Evolutionary conservation across 306 rosid species (phyloP).

Genomic region (Pueraria montana): DNA sequence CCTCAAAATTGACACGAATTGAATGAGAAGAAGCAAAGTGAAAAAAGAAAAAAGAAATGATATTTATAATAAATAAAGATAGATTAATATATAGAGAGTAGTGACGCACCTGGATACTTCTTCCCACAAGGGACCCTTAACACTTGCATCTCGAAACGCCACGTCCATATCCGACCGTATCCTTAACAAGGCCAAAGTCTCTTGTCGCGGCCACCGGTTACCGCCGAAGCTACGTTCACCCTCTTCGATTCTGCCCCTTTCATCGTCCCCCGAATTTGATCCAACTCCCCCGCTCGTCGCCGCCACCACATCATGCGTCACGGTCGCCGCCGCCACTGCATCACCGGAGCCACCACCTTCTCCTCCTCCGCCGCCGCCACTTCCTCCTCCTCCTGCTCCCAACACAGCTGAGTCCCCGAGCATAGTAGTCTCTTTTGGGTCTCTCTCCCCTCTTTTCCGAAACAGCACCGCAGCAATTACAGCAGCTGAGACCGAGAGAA

Average conservation of each 20-base stretch:
- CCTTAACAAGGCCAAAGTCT: conserved; percentile 86
- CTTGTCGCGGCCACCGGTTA: conserved; percentile 95
- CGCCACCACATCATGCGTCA: conserved; percentile 22
- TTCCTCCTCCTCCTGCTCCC: conserved; percentile 47
- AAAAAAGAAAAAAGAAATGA: neutral
- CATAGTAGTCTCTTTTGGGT: conserved; percentile 61
- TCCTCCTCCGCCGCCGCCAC: conserved; percentile 39
- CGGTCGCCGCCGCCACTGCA: conserved; percentile 44
- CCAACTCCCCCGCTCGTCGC: conserved; percentile 45
- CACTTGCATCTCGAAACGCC: conserved; percentile 90
- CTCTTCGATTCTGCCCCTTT: conserved; percentile 61
- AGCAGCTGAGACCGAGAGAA: conserved; percentile 51
- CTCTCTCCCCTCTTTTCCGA: conserved; percentile 33
- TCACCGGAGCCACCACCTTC: conserved; percentile 57
- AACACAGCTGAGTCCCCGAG: conserved; percentile 71
- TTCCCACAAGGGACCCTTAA: conserved; percentile 97
- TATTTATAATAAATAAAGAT: neutral
- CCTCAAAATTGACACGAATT: conserved; percentile 29
- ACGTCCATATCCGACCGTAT: conserved; percentile 93
- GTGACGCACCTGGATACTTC: conserved; percentile 75
- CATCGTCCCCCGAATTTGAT: conserved; percentile 79
- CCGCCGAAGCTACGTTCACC: conserved; percentile 87
- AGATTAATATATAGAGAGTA: neutral
- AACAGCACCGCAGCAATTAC: conserved; percentile 65
- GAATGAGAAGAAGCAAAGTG: neutral